Base-by-base conservation (phyloP, 2,329 filamentous ascomycete species). In the Myriosclerotinia duriaeana region DNA sequence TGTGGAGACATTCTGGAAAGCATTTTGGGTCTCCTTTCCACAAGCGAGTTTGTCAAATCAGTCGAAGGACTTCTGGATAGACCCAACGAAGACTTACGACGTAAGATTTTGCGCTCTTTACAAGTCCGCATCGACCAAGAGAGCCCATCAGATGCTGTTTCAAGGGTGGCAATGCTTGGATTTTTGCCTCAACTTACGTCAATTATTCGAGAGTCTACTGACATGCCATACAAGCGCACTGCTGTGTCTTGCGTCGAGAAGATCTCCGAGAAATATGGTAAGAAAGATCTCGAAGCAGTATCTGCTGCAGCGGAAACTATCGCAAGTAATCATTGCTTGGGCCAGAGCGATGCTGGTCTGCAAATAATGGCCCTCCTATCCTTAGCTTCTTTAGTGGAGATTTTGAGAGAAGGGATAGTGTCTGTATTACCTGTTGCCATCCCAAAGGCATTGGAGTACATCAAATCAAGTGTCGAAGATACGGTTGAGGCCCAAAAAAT, bases 211-310 rank as follows among this genome's bases (percentile, higher is more conserved):
- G 85, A 89, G 60, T 89, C 90, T 8, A 81, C 84, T 42, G 88
- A 95, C 71, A 85, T 89, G 64, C 83, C 87, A 38, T 89, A 95
- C 77, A 93, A 94, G 78, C 89, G 93, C 73, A 92, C 91, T 14
- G 91, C 93, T 1, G 88, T 99, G 69, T 88, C 88, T 46, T 98
- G 94, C 73, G 89, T 98, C 54, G 93, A 97, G 79, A 91, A 92
- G 77, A 96, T 99, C 69, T 87, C 91, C 2, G 93, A 97, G 78
- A 94, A 94, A 77, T 98, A 97, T 76, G 96, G 95, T 71, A 96
- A 95, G 81, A 96, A 93, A 77, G 91, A 97, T 74, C 83, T 90
- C 1, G 87, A 90, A 71, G 88, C 87, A 54, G 90, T 97, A 54
- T 83, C 90, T 36, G 85, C 85, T 5, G 90, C 93, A 6, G 92